Percentiles rank a stretch among this genome's conserved stretches.
Evolutionary conservation across 2,329 filamentous ascomycete species (phyloP).

Genomic region (Amylocarpus encephaloides): DNA sequence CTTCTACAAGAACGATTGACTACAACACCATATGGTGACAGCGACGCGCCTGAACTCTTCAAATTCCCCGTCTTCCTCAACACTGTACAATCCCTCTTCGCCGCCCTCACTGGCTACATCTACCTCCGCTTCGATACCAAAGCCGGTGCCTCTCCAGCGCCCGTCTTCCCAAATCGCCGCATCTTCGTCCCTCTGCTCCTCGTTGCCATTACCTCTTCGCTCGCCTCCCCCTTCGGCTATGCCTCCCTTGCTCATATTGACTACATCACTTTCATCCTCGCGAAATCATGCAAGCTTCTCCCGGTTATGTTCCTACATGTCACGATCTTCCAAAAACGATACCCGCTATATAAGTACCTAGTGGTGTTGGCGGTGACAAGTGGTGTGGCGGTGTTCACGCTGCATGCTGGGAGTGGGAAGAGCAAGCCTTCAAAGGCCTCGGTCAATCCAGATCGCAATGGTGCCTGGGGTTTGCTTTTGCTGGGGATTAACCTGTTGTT

Average conservation of each 20-base stretch:
- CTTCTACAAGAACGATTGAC: slow-evolving; percentile 96
- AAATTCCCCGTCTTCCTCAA: slow-evolving; percentile 93
- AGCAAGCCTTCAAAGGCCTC: slow-evolving; percentile 37
- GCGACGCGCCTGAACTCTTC: slow-evolving; percentile 65
- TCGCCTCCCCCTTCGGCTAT: slow-evolving; percentile 94
- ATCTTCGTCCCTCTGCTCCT: slow-evolving; percentile 77
- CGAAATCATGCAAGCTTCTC: slow-evolving; percentile 97
- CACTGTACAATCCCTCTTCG: slow-evolving; percentile 88
- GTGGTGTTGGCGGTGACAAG: slow-evolving; percentile 87
- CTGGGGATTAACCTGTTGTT: slow-evolving; percentile 87
- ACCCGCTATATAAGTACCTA: slow-evolving; percentile 93
- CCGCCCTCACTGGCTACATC: slow-evolving; percentile 70
- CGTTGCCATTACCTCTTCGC: slow-evolving; percentile 78
- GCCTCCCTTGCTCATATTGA: slow-evolving; percentile 88
- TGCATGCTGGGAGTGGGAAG: slow-evolving; percentile 67
- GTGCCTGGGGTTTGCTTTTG: slow-evolving; percentile 73
- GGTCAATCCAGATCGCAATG: slow-evolving; percentile 49
- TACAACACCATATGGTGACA: slow-evolving; percentile 74
- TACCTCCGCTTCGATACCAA: slow-evolving; percentile 69
- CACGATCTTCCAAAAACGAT: slow-evolving; percentile 79
- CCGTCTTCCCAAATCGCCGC: slow-evolving; percentile 68
- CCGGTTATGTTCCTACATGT: slow-evolving; percentile 97
- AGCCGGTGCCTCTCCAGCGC: slow-evolving; percentile 41
- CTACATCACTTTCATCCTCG: slow-evolving; percentile 95
- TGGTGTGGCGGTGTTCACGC: slow-evolving; percentile 90